Conservation (phyloP, 495 filamentous ascomycete species). For the Aspergillus kassunensis region DNA sequence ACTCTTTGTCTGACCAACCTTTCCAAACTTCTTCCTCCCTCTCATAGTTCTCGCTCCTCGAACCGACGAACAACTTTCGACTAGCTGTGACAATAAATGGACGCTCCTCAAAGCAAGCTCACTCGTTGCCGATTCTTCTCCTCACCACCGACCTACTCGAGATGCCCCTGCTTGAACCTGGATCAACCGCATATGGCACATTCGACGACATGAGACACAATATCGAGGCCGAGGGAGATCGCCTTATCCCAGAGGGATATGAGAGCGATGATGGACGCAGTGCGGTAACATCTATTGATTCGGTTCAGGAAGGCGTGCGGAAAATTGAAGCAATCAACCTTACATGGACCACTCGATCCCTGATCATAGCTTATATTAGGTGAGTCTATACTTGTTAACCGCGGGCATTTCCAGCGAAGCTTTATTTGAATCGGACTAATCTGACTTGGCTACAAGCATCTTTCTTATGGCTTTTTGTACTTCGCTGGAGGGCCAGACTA, state of each 20-base stretch:
- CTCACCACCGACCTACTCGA: slow-evolving; percentile 17
- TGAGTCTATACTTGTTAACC: slow-evolving; percentile 16
- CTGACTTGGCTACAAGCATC: slow-evolving; percentile 40
- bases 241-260: slow-evolving; percentile 30
- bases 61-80: not conserved
- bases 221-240: slow-evolving; percentile 32
- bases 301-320: slow-evolving; percentile 51
- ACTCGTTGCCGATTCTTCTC: slow-evolving; percentile 4
- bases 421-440: not conserved
- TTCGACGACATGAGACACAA: slow-evolving; percentile 25
- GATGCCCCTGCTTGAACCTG: slow-evolving; percentile 37
- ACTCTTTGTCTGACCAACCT: not conserved
- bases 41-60: not conserved
- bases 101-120: slow-evolving; percentile 8
- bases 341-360: slow-evolving; percentile 50
- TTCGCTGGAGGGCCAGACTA: slow-evolving; percentile 53
- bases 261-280: slow-evolving; percentile 26
- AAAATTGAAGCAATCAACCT: slow-evolving; percentile 54
- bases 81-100: slow-evolving; percentile 23
- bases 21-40: not conserved
- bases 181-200: slow-evolving; percentile 40
- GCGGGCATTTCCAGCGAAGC: not conserved
- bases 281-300: slow-evolving; percentile 25
- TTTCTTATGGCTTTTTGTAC: slow-evolving; percentile 55
- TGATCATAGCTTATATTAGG: slow-evolving; percentile 55